A percentile compares a stretch with the other conserved stretches of the same genome.
Conservation (phyloP, 139 green algal genomes). For the Yamagishiella unicocca region DNA sequence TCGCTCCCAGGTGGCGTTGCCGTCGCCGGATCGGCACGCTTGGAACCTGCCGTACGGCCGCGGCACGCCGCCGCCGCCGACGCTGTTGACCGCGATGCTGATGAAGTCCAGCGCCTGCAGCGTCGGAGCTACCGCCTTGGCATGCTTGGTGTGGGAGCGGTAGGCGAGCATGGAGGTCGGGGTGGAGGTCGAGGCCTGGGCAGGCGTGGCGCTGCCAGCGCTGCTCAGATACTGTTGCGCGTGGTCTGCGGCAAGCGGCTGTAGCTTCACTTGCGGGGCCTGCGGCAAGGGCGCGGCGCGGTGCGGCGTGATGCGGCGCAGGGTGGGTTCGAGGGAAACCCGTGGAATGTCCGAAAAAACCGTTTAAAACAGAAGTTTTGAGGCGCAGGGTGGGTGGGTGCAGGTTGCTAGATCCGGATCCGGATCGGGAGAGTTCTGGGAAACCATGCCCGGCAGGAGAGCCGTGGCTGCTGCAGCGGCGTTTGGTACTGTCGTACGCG, state of each 20-base stretch:
- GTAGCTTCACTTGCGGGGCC: conserved; percentile 21
- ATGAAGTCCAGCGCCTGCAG: conserved; percentile 33
- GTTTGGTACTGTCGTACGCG: too few species aligned
- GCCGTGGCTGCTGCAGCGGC: too few species aligned
- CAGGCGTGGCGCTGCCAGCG: too few species aligned
- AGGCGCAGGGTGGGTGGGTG: too few species aligned
- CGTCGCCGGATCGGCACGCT: conserved; percentile 1
- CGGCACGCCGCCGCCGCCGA: conserved; percentile 35
- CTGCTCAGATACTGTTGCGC: background rate
- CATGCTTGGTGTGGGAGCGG: conserved; percentile 16
- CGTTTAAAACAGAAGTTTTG: too few species aligned
- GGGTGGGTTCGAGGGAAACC: too few species aligned
- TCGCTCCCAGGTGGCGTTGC: conserved; percentile 25
- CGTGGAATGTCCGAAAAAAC: too few species aligned
- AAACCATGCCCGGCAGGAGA: too few species aligned
- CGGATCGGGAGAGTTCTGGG: too few species aligned
- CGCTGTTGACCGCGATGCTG: conserved; percentile 20
- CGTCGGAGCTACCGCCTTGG: background rate
- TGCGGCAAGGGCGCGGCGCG: too few species aligned
- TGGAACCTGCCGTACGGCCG: conserved; percentile 44
- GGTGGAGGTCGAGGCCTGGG: background rate
- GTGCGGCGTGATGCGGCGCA: too few species aligned
- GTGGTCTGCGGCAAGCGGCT: background rate
- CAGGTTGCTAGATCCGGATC: too few species aligned
- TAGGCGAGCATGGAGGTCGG: background rate